Conservation (phyloP, 805 yeast genomes). For the Yamadazyma kitorensis region DNA sequence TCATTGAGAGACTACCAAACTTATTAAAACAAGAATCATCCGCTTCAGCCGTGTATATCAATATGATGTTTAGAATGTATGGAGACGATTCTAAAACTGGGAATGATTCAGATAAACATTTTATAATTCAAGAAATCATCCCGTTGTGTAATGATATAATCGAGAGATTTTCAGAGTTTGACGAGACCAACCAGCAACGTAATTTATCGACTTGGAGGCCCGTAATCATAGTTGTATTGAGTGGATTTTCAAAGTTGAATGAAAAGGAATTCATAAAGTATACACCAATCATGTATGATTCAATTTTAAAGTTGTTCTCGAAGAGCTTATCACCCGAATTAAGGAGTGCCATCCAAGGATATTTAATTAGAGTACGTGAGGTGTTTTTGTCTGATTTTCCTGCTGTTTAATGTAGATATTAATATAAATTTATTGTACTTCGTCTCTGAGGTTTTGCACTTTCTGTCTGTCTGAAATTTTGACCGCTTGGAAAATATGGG, state of each 20-base stretch:
- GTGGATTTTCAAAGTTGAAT: constrained; percentile 76
- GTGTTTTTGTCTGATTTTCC: not conserved
- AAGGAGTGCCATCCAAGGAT: constrained; percentile 57
- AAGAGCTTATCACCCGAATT: constrained; percentile 61
- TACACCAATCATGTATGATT: constrained; percentile 59
- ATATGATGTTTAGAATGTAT: constrained; percentile 76
- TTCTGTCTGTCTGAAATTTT: too few species aligned
- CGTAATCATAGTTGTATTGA: constrained; percentile 82
- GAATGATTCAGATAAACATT: constrained; percentile 44
- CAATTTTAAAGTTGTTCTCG: constrained; percentile 57
- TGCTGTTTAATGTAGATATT: not conserved
- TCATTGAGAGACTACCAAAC: constrained; percentile 90
- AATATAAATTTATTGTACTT: constrained; percentile 1
- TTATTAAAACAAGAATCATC: constrained; percentile 87
- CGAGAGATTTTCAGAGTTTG: constrained; percentile 65
- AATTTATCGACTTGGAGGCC: constrained; percentile 88
- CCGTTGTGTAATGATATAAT: constrained; percentile 73
- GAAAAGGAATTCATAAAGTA: constrained; percentile 62
- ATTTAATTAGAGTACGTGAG: constrained; percentile 39
- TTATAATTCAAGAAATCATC: constrained; percentile 50
- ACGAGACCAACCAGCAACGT: constrained; percentile 74
- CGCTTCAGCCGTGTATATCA: constrained; percentile 82
- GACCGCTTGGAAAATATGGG: constrained; percentile 9
- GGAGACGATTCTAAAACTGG: constrained; percentile 58
- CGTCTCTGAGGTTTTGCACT: too few species aligned